Evolutionary conservation across 257 asterid species (phyloP).

Genomic region (Lycium ferocissimum): DNA sequence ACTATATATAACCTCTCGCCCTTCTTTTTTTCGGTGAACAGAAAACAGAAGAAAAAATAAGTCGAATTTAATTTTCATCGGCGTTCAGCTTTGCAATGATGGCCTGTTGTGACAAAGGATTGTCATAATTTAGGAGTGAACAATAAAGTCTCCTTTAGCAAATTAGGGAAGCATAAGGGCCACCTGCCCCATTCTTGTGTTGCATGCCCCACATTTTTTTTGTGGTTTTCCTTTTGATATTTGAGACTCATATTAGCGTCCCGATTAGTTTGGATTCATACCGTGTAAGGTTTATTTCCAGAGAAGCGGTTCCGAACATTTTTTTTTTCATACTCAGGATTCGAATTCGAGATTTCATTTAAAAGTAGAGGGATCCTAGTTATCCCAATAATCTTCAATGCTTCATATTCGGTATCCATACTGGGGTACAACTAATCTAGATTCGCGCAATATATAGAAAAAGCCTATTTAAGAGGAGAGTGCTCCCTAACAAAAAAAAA

Average conservation of each 20-base stretch:
- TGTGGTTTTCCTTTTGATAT: accelerated
- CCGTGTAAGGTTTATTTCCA: background rate
- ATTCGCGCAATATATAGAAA: too few relatives aligned
- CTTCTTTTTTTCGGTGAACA: too few relatives aligned
- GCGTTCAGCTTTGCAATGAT: slow-evolving; percentile 38
- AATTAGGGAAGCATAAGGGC: slow-evolving; percentile 37
- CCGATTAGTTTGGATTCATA: background rate
- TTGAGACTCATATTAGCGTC: background rate
- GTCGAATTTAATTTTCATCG: background rate
- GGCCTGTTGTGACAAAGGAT: slow-evolving; percentile 36
- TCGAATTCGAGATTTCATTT: background rate
- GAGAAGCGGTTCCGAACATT: background rate
- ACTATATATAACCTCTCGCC: too few relatives aligned
- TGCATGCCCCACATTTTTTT: background rate
- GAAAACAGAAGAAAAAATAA: too few relatives aligned
- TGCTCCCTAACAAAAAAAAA: background rate
- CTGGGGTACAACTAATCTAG: too few relatives aligned
- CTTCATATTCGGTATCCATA: background rate
- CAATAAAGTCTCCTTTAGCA: slow-evolving; percentile 37
- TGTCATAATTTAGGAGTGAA: slow-evolving; percentile 36
- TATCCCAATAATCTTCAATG: background rate
- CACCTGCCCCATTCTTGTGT: slow-evolving; percentile 33
- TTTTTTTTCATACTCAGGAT: background rate
- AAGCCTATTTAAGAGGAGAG: background rate
- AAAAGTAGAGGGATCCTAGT: background rate